These are phyloP conservation scores for Boletus reticulatus DNA, from an alignment of 768 basidiomycete genomes.

Conservation along the genomic window DNA sequence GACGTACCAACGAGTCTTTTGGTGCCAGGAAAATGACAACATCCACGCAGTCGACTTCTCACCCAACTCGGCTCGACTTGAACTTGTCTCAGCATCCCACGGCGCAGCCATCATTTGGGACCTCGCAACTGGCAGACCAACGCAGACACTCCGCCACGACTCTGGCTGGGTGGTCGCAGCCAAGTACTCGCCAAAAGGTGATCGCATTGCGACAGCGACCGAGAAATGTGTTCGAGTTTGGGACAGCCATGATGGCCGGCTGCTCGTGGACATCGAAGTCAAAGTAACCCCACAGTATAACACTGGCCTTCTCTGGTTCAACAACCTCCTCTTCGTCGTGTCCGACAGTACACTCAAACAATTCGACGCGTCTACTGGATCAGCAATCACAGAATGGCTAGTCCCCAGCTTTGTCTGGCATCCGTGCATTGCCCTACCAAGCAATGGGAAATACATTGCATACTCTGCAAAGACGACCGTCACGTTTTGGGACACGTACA, in stretches of 20 bases:
- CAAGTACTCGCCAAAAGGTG: not conserved
- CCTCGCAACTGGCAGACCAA: not conserved
- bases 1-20: not conserved
- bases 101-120: not conserved
- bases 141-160: not conserved
- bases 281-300: not conserved
- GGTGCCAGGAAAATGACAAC: not conserved
- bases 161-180: not conserved
- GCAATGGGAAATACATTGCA: not conserved
- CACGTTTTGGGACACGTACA: not conserved
- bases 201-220: not conserved
- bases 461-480: not conserved
- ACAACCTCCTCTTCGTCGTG: not conserved
- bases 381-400: not conserved
- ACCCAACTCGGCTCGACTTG: not conserved
- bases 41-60: conserved; percentile 3
- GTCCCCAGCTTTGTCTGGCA: not conserved
- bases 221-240: not conserved
- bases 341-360: not conserved
- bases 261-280: not conserved
- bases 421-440: not conserved
- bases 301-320: conserved; percentile 2
- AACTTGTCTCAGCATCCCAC: not conserved
- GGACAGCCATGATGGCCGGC: not conserved
- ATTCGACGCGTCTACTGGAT: not conserved